phyloP scores from a whole-genome alignment of 805 yeast species.

The Yamadazyma phyllophila region DNA sequence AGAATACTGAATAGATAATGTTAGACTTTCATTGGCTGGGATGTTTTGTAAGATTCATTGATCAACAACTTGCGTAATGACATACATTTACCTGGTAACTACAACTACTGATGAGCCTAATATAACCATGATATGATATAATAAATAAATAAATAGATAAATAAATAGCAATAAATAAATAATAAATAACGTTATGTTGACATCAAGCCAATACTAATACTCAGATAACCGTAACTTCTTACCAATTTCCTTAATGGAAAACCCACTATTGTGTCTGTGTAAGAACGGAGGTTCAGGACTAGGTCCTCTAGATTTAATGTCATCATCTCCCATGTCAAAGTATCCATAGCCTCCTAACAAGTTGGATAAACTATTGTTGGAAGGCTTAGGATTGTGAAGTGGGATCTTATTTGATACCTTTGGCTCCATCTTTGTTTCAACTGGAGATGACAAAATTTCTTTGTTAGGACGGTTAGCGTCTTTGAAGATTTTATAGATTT shows the following conservation, averaged over 20 bases:
- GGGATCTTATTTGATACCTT: background rate
- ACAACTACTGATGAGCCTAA: too few species aligned
- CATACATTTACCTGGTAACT: too few species aligned
- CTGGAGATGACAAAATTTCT: constrained; percentile 21
- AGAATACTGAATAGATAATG: constrained; percentile 4
- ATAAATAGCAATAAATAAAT: background rate
- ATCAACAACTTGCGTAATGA: too few species aligned
- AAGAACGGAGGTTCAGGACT: constrained; percentile 54
- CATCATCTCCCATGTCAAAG: constrained; percentile 56
- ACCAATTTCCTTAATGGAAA: constrained; percentile 56
- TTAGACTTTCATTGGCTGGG: constrained; percentile 11
- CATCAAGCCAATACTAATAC: constrained; percentile 33
- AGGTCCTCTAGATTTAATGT: constrained; percentile 53
- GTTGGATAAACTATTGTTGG: constrained; percentile 25
- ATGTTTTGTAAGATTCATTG: too few species aligned
- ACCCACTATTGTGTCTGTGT: constrained; percentile 36
- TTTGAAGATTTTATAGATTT: constrained; percentile 37
- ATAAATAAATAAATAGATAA: constrained; percentile 12
- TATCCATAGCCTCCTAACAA: constrained; percentile 60
- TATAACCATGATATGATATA: too few species aligned
- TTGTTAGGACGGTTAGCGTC: constrained; percentile 19
- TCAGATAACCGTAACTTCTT: constrained; percentile 63
- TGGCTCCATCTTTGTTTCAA: constrained; percentile 22
- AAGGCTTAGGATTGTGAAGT: constrained; percentile 7
- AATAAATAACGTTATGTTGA: constrained; percentile 6